phyloP scores from a whole-genome alignment of 495 filamentous ascomycete species.

The Pseudevernia furfuracea region DNA sequence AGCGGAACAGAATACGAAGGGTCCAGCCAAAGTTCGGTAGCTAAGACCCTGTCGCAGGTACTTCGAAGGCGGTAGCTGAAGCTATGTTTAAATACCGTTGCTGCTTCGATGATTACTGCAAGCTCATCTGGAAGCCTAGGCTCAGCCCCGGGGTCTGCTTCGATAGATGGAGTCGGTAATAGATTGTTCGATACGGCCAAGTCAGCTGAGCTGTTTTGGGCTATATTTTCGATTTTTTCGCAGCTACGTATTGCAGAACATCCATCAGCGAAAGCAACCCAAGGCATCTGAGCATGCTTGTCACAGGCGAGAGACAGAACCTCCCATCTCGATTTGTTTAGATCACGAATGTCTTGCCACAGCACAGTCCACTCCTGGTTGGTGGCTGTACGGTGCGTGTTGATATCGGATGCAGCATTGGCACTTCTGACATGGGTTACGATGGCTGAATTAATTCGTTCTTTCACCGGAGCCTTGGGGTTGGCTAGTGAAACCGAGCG shows the following conservation, averaged over 20 bases:
- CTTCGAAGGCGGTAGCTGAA: conserved; percentile 58
- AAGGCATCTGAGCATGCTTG: conserved; percentile 59
- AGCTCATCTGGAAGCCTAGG: conserved; percentile 25
- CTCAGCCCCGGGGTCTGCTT: conserved; percentile 16
- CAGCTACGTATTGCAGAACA: conserved; percentile 71
- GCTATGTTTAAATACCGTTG: conserved; percentile 46
- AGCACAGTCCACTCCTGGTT: conserved; percentile 85
- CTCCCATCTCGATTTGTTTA: conserved; percentile 78
- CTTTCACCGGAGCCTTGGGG: conserved; percentile 48
- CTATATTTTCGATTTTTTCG: conserved; percentile 63
- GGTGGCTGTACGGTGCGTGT: conserved; percentile 58
- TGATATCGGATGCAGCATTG: conserved; percentile 57
- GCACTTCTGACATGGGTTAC: conserved; percentile 53
- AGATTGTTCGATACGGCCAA: conserved; percentile 9
- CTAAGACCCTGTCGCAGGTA: conserved; percentile 50
- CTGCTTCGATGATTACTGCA: conserved; percentile 50
- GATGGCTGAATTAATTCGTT: conserved; percentile 63
- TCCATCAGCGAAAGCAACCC: conserved; percentile 72
- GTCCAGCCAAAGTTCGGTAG: conserved; percentile 63
- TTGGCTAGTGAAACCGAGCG: conserved; percentile 37
- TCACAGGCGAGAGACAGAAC: conserved; percentile 71
- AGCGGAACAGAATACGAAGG: conserved; percentile 56
- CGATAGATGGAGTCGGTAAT: conserved; percentile 23
- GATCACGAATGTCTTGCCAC: conserved; percentile 73
- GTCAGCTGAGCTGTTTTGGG: conserved; percentile 31